These are phyloP conservation scores for Cicer bijugum DNA, from an alignment of 306 rosid species.

Conservation along the genomic window DNA sequence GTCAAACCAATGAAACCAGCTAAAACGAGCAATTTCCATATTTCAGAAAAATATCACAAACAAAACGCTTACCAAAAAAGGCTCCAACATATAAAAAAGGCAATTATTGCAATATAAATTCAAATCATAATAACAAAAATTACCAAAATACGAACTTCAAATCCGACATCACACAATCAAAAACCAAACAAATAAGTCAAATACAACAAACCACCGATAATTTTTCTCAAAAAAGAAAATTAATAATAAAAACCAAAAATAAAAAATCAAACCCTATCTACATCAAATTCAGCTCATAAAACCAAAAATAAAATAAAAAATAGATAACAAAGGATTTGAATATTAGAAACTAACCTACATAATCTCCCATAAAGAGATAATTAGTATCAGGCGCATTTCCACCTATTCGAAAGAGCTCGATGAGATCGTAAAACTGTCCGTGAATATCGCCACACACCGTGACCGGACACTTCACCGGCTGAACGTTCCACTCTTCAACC, in stretches of 20 bases:
- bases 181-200: not conserved
- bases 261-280: slow-evolving; percentile 23
- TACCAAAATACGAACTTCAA: not conserved
- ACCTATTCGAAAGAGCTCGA: slow-evolving; percentile 96
- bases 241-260: not conserved
- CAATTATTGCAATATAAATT: not conserved
- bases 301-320: not conserved
- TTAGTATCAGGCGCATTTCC: slow-evolving; percentile 93
- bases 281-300: not conserved
- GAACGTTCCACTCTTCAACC: slow-evolving; percentile 98
- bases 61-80: slow-evolving; percentile 18
- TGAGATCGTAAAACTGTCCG: slow-evolving; percentile 97
- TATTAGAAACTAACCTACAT: slow-evolving; percentile 73
- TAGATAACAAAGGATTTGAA: not conserved
- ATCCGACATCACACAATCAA: slow-evolving; percentile 22
- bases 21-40: slow-evolving; percentile 9
- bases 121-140: not conserved
- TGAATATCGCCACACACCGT: slow-evolving; percentile 97
- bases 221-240: not conserved
- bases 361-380: slow-evolving; percentile 97
- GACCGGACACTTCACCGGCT: slow-evolving; percentile 97
- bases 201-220: slow-evolving; percentile 14
- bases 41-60: not conserved
- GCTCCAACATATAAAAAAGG: not conserved
- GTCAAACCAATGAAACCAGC: slow-evolving; percentile 1